phyloP scores from a whole-genome alignment of 257 asterid genomes.

The Osmanthus fragrans region DNA sequence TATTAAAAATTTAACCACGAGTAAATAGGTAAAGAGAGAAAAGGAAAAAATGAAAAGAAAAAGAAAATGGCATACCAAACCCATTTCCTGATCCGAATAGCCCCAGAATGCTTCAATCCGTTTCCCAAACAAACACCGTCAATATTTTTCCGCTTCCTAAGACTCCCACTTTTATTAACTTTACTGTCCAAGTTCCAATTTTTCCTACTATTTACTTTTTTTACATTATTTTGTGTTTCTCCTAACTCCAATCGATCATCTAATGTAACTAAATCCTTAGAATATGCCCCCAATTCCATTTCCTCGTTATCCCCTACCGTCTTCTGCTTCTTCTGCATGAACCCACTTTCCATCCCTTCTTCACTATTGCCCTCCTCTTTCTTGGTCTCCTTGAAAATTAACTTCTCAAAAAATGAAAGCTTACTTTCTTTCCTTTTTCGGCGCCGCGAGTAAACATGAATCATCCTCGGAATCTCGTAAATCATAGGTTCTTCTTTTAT shows the following conservation, averaged over 20 bases:
- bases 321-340: conserved; percentile 44
- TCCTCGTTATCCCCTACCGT: conserved; percentile 35
- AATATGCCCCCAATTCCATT: conserved; percentile 43
- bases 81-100: conserved; percentile 64
- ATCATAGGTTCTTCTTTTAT: conserved; percentile 9
- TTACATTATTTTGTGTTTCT: conserved; percentile 32
- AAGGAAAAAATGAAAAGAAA: neutral
- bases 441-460: conserved; percentile 57
- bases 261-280: conserved; percentile 27
- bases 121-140: conserved; percentile 24
- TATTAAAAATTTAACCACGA: neutral
- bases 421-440: conserved; percentile 37
- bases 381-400: conserved; percentile 12
- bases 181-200: conserved; percentile 24
- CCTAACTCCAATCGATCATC: conserved; percentile 32
- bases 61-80: conserved; percentile 52
- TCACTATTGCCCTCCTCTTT: conserved; percentile 30
- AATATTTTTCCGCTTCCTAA: conserved; percentile 39
- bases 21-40: neutral
- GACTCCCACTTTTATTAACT: conserved; percentile 27
- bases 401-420: conserved; percentile 27
- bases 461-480: conserved; percentile 22
- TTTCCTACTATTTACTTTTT: conserved; percentile 27
- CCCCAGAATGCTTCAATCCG: conserved; percentile 36
- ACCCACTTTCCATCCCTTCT: conserved; percentile 21